Conservation (phyloP, 2,329 filamentous ascomycete genomes). For the Cercospora berteroae region DNA sequence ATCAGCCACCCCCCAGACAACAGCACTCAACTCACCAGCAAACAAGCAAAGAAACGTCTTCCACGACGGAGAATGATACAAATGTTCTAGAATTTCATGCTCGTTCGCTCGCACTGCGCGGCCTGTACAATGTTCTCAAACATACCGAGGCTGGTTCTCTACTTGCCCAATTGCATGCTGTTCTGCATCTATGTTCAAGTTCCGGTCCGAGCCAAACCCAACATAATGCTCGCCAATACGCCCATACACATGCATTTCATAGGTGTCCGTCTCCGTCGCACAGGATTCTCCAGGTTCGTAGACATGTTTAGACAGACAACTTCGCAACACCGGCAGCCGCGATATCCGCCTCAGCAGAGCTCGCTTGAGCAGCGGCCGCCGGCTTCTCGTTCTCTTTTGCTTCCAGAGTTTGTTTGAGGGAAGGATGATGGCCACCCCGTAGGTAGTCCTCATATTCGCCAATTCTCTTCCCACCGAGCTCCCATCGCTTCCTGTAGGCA, state of each 20-base stretch:
- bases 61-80: background rate
- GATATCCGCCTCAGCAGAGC: conserved; percentile 9
- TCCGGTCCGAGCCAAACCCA: background rate
- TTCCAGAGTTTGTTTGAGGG: conserved; percentile 26
- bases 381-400: conserved; percentile 6
- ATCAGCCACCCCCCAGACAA: background rate
- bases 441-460: conserved; percentile 88
- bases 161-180: background rate
- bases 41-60: background rate
- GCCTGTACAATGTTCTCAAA: conserved; percentile 2
- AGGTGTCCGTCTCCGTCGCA: background rate
- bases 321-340: conserved; percentile 16
- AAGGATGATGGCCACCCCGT: conserved; percentile 59
- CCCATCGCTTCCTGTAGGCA: conserved; percentile 69
- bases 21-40: background rate
- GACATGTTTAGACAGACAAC: conserved; percentile 22
- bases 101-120: background rate
- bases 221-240: background rate
- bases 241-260: background rate
- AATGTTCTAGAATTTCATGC: background rate
- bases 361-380: background rate
- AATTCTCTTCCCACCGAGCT: conserved; percentile 72
- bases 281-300: background rate
- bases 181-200: background rate
- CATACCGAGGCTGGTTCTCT: background rate